phyloP scores from a whole-genome alignment of 768 basidiomycete genomes.

The Tephrocybe sp. region DNA sequence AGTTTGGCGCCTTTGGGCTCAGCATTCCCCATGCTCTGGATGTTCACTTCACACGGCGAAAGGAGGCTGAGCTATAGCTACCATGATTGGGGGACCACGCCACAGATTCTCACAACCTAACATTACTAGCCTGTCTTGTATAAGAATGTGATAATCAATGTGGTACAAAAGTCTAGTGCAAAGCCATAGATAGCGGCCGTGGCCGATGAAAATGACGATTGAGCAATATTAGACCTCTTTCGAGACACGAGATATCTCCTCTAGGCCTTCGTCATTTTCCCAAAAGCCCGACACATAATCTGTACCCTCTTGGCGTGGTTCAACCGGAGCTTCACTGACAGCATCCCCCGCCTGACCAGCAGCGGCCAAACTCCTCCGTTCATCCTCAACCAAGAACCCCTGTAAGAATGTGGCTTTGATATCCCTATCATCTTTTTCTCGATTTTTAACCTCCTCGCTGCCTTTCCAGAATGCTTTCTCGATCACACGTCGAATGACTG shows the following conservation, averaged over 20 bases:
- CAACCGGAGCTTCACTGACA: not conserved
- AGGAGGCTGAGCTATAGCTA: not conserved
- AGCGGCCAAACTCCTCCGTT: constrained; percentile 13
- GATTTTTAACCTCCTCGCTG: constrained; percentile 60
- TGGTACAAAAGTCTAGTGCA: not conserved
- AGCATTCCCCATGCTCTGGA: constrained; percentile 32
- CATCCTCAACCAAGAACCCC: constrained; percentile 21
- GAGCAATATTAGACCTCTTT: constrained; percentile 50
- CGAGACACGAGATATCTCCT: constrained; percentile 63
- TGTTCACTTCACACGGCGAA: constrained; percentile 24
- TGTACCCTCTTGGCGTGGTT: constrained; percentile 14
- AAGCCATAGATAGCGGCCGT: not conserved
- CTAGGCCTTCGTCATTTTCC: constrained; percentile 69
- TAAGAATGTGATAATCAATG: not conserved
- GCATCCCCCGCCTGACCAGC: constrained; percentile 19
- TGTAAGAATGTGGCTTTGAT: constrained; percentile 40
- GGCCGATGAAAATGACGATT: too few species aligned
- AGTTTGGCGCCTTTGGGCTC: constrained; percentile 33
- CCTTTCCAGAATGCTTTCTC: constrained; percentile 78
- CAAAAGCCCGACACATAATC: constrained; percentile 49
- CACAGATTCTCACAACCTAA: too few species aligned
- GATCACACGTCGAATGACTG: constrained; percentile 62
- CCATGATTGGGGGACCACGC: too few species aligned
- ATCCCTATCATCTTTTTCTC: constrained; percentile 51
- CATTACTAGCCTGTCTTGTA: not conserved